Base-by-base conservation (phyloP, 129 eudicot genomes). In the Flaveria brownii region DNA sequence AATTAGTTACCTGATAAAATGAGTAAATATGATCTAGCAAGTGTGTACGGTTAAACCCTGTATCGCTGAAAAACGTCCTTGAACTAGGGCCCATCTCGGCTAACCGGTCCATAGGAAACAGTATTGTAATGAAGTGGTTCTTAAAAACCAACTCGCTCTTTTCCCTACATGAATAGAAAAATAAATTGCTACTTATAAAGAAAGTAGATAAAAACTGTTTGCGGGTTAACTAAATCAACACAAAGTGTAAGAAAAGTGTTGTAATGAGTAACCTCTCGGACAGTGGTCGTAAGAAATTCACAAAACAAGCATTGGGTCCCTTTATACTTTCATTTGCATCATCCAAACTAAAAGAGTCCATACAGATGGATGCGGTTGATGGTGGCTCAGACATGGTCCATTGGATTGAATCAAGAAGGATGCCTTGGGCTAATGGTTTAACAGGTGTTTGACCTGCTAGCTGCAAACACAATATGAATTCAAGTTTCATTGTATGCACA, bases 301-400 rank as follows among this genome's bases (percentile, higher is more conserved):
- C 88, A 70, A 87, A 90, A 25, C 88, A 90, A 70, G 85, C 68
- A 56, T 82, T 82, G 0, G 88, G 78, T 46, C 84, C 98, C 52
- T 83, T 86, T 22, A 63, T 80, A 43, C 74, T 83, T 18, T 62
- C 86, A 61, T 85, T 84, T 77, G 85, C 85, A 63, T 80, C 85
- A 45, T 70, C 57, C 16, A 83, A 45, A 77, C 91, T 76, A 17
- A 84, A 84, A 42, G 98, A 86, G 81, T 89, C 96, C 30, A 83
- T 82, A 75, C 85, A 86, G 10, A 86, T 67, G 66, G 96, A 81
- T 72, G 92, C 99, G 25, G 84, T 83, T 28, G 92, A 87, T 41
- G 87, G 76, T 62, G 93, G 97, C 79, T 94, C 97, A 6, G 96
- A 94, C 73, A 94, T 81, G 22, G 87, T 84, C 99, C 99, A 94